Conservation (phyloP, 176 grass and related monocot species). For the Rhynchospora breviuscula region DNA sequence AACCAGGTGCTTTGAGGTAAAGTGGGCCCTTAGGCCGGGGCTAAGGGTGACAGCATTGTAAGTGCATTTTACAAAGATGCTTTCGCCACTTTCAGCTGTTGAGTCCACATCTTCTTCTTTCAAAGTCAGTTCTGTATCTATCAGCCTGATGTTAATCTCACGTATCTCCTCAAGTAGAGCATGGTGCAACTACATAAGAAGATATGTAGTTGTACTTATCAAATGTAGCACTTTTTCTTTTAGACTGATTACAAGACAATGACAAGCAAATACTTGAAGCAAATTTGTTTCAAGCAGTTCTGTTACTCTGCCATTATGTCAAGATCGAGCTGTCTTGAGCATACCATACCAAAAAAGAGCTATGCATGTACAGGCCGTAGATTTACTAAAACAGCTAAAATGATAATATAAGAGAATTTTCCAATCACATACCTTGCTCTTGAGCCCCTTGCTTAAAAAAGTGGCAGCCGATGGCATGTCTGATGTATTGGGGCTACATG, state of each 20-base stretch:
- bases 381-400: not conserved
- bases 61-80: constrained; percentile 70
- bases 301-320: not conserved
- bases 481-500: constrained; percentile 36
- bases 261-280: not conserved
- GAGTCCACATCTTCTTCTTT: constrained; percentile 63
- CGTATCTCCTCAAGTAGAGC: constrained; percentile 71
- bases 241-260: constrained; percentile 8
- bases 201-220: not conserved
- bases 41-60: constrained; percentile 80
- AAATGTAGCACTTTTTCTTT: not conserved
- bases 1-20: constrained; percentile 76
- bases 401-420: not conserved
- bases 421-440: constrained; percentile 53
- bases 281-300: not conserved
- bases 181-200: constrained; percentile 58
- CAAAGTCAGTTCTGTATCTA: constrained; percentile 77
- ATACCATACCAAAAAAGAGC: not conserved
- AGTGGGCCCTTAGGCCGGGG: constrained; percentile 77
- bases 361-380: not conserved
- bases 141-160: constrained; percentile 81
- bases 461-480: constrained; percentile 88
- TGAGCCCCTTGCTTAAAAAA: constrained; percentile 60
- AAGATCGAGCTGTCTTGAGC: not conserved
- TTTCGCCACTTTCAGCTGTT: constrained; percentile 46